Percentiles rank a stretch among this genome's conserved stretches.
phyloP scores from a whole-genome alignment of 2,329 filamentous ascomycete species.

The Trichoderma semiorbis region DNA sequence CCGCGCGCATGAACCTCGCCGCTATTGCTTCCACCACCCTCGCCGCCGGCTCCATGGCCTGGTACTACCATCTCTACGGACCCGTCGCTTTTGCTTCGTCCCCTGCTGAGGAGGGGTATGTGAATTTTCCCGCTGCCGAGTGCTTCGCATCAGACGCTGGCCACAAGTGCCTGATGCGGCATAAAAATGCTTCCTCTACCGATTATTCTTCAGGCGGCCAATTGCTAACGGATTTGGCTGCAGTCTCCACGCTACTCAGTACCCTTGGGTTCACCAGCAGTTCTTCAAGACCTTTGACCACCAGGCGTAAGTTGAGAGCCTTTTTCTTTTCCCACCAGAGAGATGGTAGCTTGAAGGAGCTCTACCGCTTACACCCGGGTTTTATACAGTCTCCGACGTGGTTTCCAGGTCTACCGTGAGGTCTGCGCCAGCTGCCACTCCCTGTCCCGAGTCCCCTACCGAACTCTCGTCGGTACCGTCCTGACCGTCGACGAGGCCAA shows the following conservation, averaged over 20 bases:
- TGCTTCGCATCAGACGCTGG: not conserved
- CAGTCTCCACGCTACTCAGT: conserved; percentile 86
- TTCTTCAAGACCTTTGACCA: conserved; percentile 96
- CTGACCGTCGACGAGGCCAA: conserved; percentile 98
- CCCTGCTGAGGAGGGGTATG: conserved; percentile 97
- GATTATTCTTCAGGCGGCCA: conserved; percentile 20
- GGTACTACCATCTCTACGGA: conserved; percentile 97
- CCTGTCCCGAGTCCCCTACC: conserved; percentile 89
- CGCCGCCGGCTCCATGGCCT: conserved; percentile 85
- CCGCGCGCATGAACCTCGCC: conserved; percentile 80
- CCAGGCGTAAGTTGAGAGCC: conserved; percentile 67
- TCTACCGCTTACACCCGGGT: not conserved
- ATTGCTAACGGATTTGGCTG: conserved; percentile 28
- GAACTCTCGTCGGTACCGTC: conserved; percentile 81
- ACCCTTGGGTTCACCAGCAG: conserved; percentile 94
- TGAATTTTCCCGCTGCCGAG: conserved; percentile 29
- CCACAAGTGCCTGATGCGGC: conserved; percentile 29
- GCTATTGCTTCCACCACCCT: conserved; percentile 81
- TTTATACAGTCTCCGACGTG: conserved; percentile 76
- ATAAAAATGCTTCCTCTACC: conserved; percentile 29
- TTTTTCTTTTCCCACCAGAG: not conserved
- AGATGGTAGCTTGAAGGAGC: not conserved
- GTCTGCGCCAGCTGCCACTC: conserved; percentile 98
- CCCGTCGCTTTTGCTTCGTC: conserved; percentile 84
- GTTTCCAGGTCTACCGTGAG: conserved; percentile 99